Base-by-base conservation (phyloP, 2,329 filamentous ascomycete genomes). In the Talaromyces sp. region DNA sequence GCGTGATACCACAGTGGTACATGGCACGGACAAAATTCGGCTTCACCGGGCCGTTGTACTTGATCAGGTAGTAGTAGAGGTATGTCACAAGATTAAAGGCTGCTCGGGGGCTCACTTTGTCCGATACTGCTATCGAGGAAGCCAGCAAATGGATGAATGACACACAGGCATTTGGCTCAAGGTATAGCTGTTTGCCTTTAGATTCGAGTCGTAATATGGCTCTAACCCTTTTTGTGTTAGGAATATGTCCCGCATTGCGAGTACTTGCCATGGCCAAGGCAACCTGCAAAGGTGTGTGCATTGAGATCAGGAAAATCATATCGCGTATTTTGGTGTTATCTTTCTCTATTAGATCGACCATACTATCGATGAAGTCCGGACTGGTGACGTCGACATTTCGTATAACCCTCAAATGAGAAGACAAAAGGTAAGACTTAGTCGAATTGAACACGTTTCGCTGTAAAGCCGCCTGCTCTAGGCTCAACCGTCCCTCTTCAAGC, bases 1-100 rank as follows among this genome's bases (percentile, higher is more conserved):
- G 75, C 27, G 79, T 73, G 27, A 85, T 74, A 16, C 82, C 83
- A 24, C 82, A 80, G 68, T 81, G 76, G 64, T 84, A 83, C 70
- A 86, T 68, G 0, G 84, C 82, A 37, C 81, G 78, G 7, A 77
- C 78, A 65, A 86, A 73, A 3, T 76, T 67, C 1, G 79, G 75
- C 19, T 74, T 72, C 16, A 85, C 71, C 1, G 79, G 79, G 9
- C 78, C 81, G 57, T 75, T 68, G 52, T 81, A 76, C 27, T 74
- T 73, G 24, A 73, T 71, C 3, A 85, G 75, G 67, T 79, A 82
- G 7, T 72, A 69, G 68, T 82, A 84, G 62, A 82, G 78, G 72
- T 79, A 79, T 68, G 79, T 77, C 8, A 84, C 78, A 33, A 81
- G 69, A n/a, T 78, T 73, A 65, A 80, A 82, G 0, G 82, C 77